Evolutionary conservation across 805 yeast genomes (phyloP), one percentile per base, ranked within the genome.

Genomic region (Nakazawaea ishiwadae): DNA sequence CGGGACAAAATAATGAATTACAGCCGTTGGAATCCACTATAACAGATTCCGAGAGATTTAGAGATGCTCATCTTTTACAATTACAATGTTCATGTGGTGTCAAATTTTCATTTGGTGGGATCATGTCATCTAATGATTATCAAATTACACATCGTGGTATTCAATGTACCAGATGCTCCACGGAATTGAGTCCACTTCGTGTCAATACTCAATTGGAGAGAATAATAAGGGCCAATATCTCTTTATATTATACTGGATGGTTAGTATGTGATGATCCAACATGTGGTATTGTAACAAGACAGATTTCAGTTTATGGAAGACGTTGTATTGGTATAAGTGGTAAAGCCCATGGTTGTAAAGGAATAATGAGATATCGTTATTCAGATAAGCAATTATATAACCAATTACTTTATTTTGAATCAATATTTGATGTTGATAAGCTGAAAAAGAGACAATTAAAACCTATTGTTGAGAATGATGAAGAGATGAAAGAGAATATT

Each of bases 241-340:
- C 89, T 0, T 56, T 70, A 24, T 93, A 90, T 59, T 93, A 93
- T 58, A 80, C 85, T n/a, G 91, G 90, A 4, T 79, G 93, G 87
- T 65, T 89, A 35, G 63, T 60, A 0, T 93, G 99, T 65, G 95
- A 85, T 58, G 97, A 93, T 52, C 57, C 79, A 5, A 74, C 93
- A 1, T 91, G 98, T 64, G 86, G 84, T 2, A 68, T 77, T 40
- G 70, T 71, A 12, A 90, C 97, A 0, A 72, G 96, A 47, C 96
- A 90, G 55, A 73, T 93, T 18, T 79, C 90, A 16, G 96, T 90
- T 4, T 88, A 86, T 54, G 98, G 98, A 40, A 78, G 81, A 51
- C 73, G 91, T 50, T 89, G 98, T 59, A 69, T 88, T 45, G 84
- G 86, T 31, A 60, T 60, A 44, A 73, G 71, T 53, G 86, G 86